phyloP scores from a whole-genome alignment of 208 protist genomes.

The Angomonas desouzai region DNA sequence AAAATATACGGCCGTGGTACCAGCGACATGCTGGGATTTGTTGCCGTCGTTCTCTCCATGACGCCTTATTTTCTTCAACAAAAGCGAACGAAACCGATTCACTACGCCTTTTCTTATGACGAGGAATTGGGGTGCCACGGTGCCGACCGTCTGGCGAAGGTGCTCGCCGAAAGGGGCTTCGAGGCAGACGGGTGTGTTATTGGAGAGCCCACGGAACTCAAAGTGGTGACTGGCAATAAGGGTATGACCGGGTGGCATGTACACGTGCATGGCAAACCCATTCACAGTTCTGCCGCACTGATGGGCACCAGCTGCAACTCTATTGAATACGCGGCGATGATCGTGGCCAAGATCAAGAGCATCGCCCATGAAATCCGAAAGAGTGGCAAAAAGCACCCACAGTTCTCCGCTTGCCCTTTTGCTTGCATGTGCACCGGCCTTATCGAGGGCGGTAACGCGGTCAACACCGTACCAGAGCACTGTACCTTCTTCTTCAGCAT shows the following conservation, averaged over 20 bases:
- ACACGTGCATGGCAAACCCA: slow-evolving; percentile 37
- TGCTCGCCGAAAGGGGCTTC: slow-evolving; percentile 4
- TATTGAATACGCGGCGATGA: slow-evolving; percentile 33
- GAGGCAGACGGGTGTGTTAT: slow-evolving; percentile 45
- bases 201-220: slow-evolving; percentile 32
- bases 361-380: slow-evolving; percentile 24
- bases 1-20: slow-evolving; percentile 20
- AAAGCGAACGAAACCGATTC: slow-evolving; percentile 30
- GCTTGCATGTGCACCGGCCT: slow-evolving; percentile 24
- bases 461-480: slow-evolving; percentile 52
- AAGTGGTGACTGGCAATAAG: slow-evolving; percentile 33
- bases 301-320: slow-evolving; percentile 39
- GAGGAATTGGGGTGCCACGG: slow-evolving; percentile 17
- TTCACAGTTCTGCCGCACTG: slow-evolving; percentile 44
- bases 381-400: slow-evolving; percentile 16
- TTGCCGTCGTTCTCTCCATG: slow-evolving; percentile 36
- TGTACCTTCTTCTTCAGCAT: slow-evolving; percentile 38
- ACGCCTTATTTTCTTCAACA: slow-evolving; percentile 24
- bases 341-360: slow-evolving; percentile 33
- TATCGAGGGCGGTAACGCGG: slow-evolving; percentile 38
- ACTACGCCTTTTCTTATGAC: slow-evolving; percentile 35
- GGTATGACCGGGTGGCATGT: slow-evolving; percentile 24
- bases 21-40: slow-evolving; percentile 46
- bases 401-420: slow-evolving; percentile 27
- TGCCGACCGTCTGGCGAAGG: background rate